Evolutionary conservation across 305 asterid genomes (phyloP), one percentile per base, ranked within the genome.

Genomic region (Fraxinus platypoda): DNA sequence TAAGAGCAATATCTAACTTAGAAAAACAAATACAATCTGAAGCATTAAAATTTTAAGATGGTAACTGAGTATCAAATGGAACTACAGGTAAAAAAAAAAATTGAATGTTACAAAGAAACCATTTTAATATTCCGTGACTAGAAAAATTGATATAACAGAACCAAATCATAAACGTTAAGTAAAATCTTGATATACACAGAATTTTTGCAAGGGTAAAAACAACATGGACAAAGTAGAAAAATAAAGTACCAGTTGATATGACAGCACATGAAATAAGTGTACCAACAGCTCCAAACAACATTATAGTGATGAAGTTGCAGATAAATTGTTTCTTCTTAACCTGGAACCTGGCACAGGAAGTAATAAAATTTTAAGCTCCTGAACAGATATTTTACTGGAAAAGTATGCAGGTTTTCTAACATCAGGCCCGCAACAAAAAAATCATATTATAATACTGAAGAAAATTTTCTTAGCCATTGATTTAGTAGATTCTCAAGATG

Each of bases 261-360:
- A 85, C 72, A 80, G 75, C 71, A 77, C 71, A 81, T 35, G 85
- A 85, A 66, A 85, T 75, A 73, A 85, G 64, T 33, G 87, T 81
- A 8, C 85, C 87, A 21, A 85, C 43, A 1, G 71, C 87, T 33
- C 87, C 87, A 85, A 85, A 85, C 85, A 82, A 66, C 59, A 74
- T 68, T 26, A 85, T 85, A 54, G 85, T 68, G 23, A 78, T 17
- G 81, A 82, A 75, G 49, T 85, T 82, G 35, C 83, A 80, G 72
- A 85, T 82, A 3, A 85, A 81, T 46, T 78, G 87, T 80, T 84
- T 84, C 87, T 78, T 84, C 74, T 84, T 81, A 68, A 81, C 83
- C 85, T 84, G 87, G 54, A 81, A 84, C 81, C 87, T 81, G 82
- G 17, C n/a, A 64, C 15, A 3, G 33, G 73, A 26, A 23, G 73